phyloP scores from a whole-genome alignment of 306 rosid genomes.

The Pueraria montana region DNA sequence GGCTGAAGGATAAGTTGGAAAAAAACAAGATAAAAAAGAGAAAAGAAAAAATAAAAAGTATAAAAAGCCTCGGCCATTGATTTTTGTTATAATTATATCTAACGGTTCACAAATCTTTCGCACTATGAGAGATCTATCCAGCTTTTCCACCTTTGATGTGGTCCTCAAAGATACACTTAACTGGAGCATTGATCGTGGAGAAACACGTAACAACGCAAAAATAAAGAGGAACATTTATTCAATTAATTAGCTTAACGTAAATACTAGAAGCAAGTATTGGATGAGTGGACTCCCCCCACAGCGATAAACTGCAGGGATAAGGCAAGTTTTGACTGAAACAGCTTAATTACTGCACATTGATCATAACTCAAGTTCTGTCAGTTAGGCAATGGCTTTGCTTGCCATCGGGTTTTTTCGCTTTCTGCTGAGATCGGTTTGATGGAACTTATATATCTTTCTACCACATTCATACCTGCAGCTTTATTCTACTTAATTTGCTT shows the following conservation, averaged over 20 bases:
- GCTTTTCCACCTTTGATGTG: no score
- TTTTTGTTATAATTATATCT: no score
- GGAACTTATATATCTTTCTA: slow-evolving; percentile 52
- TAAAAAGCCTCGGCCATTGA: no score
- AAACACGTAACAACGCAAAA: slow-evolving; percentile 13
- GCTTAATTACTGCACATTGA: background rate
- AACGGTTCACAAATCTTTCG: no score
- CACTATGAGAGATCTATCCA: no score
- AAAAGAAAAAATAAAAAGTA: no score
- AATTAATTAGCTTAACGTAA: background rate
- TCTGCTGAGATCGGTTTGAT: slow-evolving; percentile 34
- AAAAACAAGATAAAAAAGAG: no score
- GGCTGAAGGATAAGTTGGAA: no score
- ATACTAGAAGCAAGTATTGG: background rate
- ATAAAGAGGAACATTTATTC: background rate
- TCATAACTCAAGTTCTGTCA: background rate
- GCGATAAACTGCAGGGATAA: background rate
- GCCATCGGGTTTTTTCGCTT: slow-evolving; percentile 39
- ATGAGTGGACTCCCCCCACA: background rate
- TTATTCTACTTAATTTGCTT: background rate
- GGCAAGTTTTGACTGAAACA: background rate
- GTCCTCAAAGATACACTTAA: no score
- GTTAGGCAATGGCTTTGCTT: slow-evolving; percentile 40
- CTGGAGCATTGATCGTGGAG: background rate
- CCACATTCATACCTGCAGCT: slow-evolving; percentile 11